A percentile compares a stretch with the other conserved stretches of the same genome.
Evolutionary conservation across 83 land plant genomes (phyloP).

Genomic region (Picea abies): DNA sequence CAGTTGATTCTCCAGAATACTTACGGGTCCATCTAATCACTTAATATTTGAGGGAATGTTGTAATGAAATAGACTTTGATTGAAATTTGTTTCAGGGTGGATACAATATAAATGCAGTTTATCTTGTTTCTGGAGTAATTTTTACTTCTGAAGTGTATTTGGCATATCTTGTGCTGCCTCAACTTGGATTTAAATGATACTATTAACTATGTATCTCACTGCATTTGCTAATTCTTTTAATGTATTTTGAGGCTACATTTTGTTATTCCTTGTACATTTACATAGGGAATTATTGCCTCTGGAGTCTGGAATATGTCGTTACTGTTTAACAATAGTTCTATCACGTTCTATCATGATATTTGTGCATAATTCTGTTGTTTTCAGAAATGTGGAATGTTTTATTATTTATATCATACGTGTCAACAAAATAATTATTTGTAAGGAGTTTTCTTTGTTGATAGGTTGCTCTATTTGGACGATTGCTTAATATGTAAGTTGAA

Average conservation of each 20-base stretch:
- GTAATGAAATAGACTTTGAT: no score
- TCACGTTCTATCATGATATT: background rate
- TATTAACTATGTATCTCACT: no score
- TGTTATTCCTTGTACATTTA: background rate
- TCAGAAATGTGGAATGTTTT: background rate
- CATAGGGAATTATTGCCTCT: background rate
- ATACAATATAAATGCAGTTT: no score
- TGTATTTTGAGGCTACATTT: background rate
- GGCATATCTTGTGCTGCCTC: no score
- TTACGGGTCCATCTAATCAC: no score
- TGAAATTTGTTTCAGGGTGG: no score
- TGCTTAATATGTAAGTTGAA: background rate
- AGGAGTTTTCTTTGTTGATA: background rate
- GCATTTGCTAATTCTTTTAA: no score
- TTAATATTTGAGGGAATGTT: no score
- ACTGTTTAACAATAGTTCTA: background rate
- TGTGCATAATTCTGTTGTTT: background rate
- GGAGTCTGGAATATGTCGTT: background rate
- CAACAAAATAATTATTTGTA: background rate
- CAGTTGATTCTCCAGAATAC: no score
- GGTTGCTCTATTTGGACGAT: background rate
- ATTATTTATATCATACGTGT: background rate
- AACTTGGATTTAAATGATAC: no score
- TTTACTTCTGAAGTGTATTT: no score
- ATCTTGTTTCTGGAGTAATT: no score